phyloP scores from a whole-genome alignment of 441 rosid genomes.

The Pelargonium australe region DNA sequence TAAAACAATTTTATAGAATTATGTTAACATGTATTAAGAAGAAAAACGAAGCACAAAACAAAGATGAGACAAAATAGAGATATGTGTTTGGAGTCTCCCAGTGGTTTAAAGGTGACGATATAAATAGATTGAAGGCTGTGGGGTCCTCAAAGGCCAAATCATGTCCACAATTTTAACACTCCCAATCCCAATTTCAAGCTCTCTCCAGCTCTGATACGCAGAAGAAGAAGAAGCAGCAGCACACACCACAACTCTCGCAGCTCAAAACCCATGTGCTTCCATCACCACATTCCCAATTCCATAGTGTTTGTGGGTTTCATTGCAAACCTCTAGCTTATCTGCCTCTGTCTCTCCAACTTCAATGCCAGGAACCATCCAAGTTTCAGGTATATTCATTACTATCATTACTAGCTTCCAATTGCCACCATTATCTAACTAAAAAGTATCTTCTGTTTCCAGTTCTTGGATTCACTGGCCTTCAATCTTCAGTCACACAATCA shows the following conservation, averaged over 20 bases:
- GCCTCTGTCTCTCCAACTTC: conserved; percentile 1
- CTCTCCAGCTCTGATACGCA: conserved; percentile 23
- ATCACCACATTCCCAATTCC: conserved; percentile 15
- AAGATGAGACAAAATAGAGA: not conserved
- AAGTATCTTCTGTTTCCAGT: conserved; percentile 32
- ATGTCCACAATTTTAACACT: conserved; percentile 28
- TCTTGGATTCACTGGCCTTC: conserved; percentile 47
- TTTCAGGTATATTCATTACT: conserved; percentile 54
- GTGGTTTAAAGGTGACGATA: not conserved
- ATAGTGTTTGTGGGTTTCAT: not conserved
- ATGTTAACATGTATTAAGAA: too few relatives aligned
- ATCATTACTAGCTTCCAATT: not conserved
- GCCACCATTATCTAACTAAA: not conserved
- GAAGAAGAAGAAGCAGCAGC: too few relatives aligned
- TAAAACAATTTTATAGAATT: too few relatives aligned
- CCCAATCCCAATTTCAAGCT: conserved; percentile 12
- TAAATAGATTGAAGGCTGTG: not conserved
- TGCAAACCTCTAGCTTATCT: not conserved
- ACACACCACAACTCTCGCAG: not conserved
- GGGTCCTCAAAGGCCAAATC: conserved; percentile 25
- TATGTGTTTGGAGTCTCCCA: not conserved
- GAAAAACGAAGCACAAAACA: too few relatives aligned
- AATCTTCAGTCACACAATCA: conserved; percentile 40
- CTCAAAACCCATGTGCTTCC: not conserved
- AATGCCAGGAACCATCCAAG: conserved; percentile 93